Evolutionary conservation across 2,329 filamentous ascomycete genomes (phyloP).

Genomic region (Arthrobotrys sinensis): DNA sequence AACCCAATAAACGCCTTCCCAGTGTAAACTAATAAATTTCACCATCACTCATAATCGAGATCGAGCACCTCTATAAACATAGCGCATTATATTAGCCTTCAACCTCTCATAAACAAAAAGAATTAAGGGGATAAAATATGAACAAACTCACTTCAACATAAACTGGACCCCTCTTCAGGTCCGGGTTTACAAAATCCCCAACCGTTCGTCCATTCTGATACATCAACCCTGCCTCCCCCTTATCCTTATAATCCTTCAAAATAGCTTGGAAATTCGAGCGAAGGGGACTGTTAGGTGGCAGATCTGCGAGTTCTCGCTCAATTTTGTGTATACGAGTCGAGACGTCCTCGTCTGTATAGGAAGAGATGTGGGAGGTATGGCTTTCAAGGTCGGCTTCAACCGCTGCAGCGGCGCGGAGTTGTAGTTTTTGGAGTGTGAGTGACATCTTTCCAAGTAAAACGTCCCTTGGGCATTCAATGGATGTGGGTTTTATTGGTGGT

Average conservation of each 20-base stretch:
- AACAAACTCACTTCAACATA: slow-evolving; percentile 36
- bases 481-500: no score
- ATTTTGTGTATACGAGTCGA: slow-evolving; percentile 51
- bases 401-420: slow-evolving; percentile 27
- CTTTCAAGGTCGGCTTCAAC: slow-evolving; percentile 23
- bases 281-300: slow-evolving; percentile 45
- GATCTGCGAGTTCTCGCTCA: slow-evolving; percentile 43
- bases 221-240: slow-evolving; percentile 49
- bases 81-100: slow-evolving; percentile 11
- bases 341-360: slow-evolving; percentile 23
- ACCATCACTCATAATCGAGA: slow-evolving; percentile 55
- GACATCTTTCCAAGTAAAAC: slow-evolving; percentile 32
- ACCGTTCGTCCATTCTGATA: slow-evolving; percentile 52
- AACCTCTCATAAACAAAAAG: neutral
- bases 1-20: neutral
- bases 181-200: slow-evolving; percentile 37
- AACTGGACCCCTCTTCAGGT: slow-evolving; percentile 47
- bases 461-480: neutral
- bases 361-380: neutral
- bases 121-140: neutral
- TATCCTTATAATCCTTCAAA: slow-evolving; percentile 50
- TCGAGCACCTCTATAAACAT: slow-evolving; percentile 41
- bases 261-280: slow-evolving; percentile 54
- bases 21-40: slow-evolving; percentile 14
- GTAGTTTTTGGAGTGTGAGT: slow-evolving; percentile 51